phyloP scores from a whole-genome alignment of 2,329 filamentous ascomycete species.

The Pseudocercospora fijiensis region DNA sequence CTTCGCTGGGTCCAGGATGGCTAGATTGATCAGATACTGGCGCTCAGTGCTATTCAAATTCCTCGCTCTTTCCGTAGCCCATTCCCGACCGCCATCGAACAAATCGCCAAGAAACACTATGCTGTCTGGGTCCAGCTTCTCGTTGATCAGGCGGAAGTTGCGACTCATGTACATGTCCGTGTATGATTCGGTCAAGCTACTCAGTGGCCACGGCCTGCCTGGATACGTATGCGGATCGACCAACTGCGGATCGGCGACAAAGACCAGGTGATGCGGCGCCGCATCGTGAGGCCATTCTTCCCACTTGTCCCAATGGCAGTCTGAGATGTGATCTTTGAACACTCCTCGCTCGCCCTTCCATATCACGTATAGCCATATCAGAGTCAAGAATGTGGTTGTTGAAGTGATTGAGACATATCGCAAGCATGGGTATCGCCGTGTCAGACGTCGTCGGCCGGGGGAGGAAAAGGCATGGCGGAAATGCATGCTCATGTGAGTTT shows the following conservation, averaged over 20 bases:
- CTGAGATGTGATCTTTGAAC: slow-evolving; percentile 68
- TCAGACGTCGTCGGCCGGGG: slow-evolving; percentile 25
- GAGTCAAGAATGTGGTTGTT: slow-evolving; percentile 22
- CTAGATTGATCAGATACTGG: slow-evolving; percentile 25
- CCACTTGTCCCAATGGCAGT: slow-evolving; percentile 83
- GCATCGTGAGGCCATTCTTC: slow-evolving; percentile 83
- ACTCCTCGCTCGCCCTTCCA: slow-evolving; percentile 82
- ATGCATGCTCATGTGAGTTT: slow-evolving; percentile 15
- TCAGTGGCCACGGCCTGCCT: slow-evolving; percentile 73
- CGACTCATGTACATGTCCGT: slow-evolving; percentile 89
- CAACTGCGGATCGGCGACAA: slow-evolving; percentile 87
- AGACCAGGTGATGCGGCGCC: slow-evolving; percentile 76
- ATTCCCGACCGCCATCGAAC: slow-evolving; percentile 94
- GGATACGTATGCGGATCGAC: slow-evolving; percentile 95
- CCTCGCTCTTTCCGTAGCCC: slow-evolving; percentile 64
- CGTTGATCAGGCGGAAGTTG: slow-evolving; percentile 76
- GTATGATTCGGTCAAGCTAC: slow-evolving; percentile 64
- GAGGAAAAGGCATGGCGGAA: slow-evolving; percentile 25
- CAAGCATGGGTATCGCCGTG: slow-evolving; percentile 30
- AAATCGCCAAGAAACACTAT: slow-evolving; percentile 90
- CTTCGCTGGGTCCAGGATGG: slow-evolving; percentile 20
- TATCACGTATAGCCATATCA: slow-evolving; percentile 71
- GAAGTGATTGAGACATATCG: slow-evolving; percentile 24
- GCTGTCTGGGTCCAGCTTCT: slow-evolving; percentile 75
- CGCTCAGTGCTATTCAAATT: slow-evolving; percentile 26